These are phyloP conservation scores for Murraya paniculata DNA, from an alignment of 345 rosid species.

Conservation along the genomic window DNA sequence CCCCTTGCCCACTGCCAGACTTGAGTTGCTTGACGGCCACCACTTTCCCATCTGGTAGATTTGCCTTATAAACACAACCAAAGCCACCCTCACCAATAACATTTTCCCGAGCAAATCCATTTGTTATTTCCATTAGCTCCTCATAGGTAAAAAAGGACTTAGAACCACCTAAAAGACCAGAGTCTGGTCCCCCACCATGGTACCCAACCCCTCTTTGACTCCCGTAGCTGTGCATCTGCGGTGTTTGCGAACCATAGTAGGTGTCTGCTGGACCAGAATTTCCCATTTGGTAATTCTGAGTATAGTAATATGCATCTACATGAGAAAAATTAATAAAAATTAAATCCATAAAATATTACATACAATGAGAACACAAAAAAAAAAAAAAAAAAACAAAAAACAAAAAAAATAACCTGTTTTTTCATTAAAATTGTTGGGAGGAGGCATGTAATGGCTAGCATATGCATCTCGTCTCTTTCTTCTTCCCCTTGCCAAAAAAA, in stretches of 20 bases:
- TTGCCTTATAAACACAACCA: constrained; percentile 82
- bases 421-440: constrained; percentile 40
- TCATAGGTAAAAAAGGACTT: constrained; percentile 67
- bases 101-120: constrained; percentile 64
- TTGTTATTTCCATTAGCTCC: constrained; percentile 79
- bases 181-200: constrained; percentile 44
- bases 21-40: constrained; percentile 96
- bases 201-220: constrained; percentile 36
- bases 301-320: constrained; percentile 56
- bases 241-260: constrained; percentile 40
- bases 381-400: not conserved
- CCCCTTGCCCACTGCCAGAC: constrained; percentile 96
- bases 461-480: constrained; percentile 37
- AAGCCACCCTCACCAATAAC: constrained; percentile 96
- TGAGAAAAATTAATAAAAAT: not conserved
- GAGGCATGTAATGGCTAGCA: constrained; percentile 43
- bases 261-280: constrained; percentile 35
- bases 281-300: constrained; percentile 33
- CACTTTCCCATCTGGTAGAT: constrained; percentile 43
- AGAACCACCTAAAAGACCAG: constrained; percentile 41
- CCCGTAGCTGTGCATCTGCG: constrained; percentile 43
- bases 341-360: not conserved
- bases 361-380: not conserved
- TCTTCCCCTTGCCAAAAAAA: constrained; percentile 40
- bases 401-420: constrained; percentile 42